Conservation (phyloP, 148 eudicot species). For the Fagopyrum tataricum region DNA sequence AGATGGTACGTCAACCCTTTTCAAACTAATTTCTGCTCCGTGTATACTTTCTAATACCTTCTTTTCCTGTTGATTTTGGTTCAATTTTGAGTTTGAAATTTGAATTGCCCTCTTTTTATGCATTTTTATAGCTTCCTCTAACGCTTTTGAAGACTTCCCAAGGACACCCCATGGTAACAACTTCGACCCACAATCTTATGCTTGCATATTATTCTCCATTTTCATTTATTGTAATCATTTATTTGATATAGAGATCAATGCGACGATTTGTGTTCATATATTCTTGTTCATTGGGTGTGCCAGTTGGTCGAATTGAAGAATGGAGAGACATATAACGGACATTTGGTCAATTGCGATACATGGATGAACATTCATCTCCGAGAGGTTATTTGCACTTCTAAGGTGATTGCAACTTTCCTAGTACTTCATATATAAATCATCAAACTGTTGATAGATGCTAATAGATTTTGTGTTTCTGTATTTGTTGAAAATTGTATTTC, state of each 20-base stretch:
- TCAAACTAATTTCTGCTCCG: not conserved
- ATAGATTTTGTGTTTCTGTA: not conserved
- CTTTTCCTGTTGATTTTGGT: not conserved
- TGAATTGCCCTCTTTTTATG: not conserved
- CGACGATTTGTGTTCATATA: not conserved
- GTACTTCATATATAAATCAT: not conserved
- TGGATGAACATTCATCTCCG: constrained; percentile 99
- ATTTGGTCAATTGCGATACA: constrained; percentile 88
- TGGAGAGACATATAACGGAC: constrained; percentile 93
- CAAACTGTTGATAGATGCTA: not conserved
- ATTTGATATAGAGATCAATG: not conserved
- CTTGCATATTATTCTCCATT: no score
- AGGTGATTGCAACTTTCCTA: constrained; percentile 32
- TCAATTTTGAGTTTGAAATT: not conserved
- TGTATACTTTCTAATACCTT: not conserved
- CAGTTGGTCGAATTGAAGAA: constrained; percentile 92
- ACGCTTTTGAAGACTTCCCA: constrained; percentile 77
- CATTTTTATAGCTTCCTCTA: constrained; percentile 54
- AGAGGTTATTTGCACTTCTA: constrained; percentile 92
- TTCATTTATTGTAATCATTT: not conserved
- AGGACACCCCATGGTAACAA: constrained; percentile 78
- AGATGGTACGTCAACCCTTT: constrained; percentile 3
- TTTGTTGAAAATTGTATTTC: not conserved
- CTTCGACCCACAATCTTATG: not conserved
- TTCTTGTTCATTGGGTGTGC: not conserved